A percentile compares a stretch with the other conserved stretches of the same genome.
These are phyloP conservation scores for Asterophora lycoperdoides DNA, from an alignment of 768 basidiomycete species.

Conservation along the genomic window DNA sequence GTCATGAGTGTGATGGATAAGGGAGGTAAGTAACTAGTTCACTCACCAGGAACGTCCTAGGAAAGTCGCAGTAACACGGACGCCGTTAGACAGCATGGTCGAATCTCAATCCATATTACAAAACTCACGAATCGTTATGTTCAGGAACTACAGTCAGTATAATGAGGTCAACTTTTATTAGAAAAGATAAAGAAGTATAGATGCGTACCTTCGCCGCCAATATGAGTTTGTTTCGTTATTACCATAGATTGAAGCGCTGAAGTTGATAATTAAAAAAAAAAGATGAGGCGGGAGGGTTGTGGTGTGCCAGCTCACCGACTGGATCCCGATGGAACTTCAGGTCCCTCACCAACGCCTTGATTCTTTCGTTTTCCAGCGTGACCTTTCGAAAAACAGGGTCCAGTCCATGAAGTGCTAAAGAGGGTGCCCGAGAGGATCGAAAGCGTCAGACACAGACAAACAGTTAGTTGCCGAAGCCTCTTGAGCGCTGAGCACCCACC, in stretches of 20 bases:
- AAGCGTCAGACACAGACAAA: not conserved
- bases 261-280: not conserved
- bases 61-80: too few species aligned
- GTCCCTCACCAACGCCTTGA: conserved; percentile 69
- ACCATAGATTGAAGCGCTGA: conserved; percentile 90
- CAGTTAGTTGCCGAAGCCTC: not conserved
- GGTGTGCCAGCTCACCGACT: conserved; percentile 52
- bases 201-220: conserved; percentile 81
- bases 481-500: conserved; percentile 40
- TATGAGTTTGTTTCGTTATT: conserved; percentile 90
- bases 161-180: not conserved
- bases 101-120: not conserved
- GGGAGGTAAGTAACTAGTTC: not conserved
- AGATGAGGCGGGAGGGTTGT: too few species aligned
- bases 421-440: too few species aligned
- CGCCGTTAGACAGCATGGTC: not conserved
- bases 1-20: conserved; percentile 2
- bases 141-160: conserved; percentile 62
- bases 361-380: conserved; percentile 73
- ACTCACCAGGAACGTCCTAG: conserved; percentile 70
- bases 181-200: not conserved
- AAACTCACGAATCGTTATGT: conserved; percentile 88
- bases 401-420: conserved; percentile 74
- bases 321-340: conserved; percentile 84
- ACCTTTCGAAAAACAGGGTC: conserved; percentile 78